Evolutionary conservation across 257 asterid species (phyloP).

Genomic region (Ajuga chamaepitys): DNA sequence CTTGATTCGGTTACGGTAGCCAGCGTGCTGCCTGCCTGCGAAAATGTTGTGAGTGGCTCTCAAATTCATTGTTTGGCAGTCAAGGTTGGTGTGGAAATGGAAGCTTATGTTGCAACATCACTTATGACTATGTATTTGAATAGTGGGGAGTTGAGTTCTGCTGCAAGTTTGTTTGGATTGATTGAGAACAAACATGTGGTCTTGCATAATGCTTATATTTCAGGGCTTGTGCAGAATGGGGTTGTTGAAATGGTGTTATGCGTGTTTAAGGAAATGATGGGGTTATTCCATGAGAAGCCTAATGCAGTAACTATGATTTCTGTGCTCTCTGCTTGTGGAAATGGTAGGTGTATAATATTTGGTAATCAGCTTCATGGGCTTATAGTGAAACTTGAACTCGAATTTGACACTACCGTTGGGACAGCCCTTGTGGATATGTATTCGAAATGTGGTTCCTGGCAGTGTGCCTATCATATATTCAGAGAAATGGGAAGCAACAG

Average conservation of each 20-base stretch:
- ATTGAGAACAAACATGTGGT: constrained; percentile 47
- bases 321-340: constrained; percentile 62
- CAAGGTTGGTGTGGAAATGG: constrained; percentile 64
- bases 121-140: constrained; percentile 65
- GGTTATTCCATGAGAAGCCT: constrained; percentile 32
- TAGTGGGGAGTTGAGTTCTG: constrained; percentile 43
- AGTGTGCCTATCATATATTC: constrained; percentile 50
- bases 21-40: constrained; percentile 48
- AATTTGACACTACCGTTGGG: constrained; percentile 42
- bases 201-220: constrained; percentile 66
- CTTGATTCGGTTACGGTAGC: constrained; percentile 69
- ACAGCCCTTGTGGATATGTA: constrained; percentile 80
- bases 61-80: constrained; percentile 71
- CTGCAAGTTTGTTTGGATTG: constrained; percentile 42
- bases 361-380: constrained; percentile 77
- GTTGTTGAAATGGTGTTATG: constrained; percentile 32
- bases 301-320: constrained; percentile 51
- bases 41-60: constrained; percentile 27
- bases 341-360: constrained; percentile 36
- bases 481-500: constrained; percentile 44
- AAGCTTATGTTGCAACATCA: constrained; percentile 54
- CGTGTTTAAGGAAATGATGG: constrained; percentile 58
- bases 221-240: constrained; percentile 64
- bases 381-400: constrained; percentile 32
- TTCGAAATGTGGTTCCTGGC: constrained; percentile 68